Conservation (phyloP, 2,329 filamentous ascomycete species). For the Phialemoniopsis sp. region DNA sequence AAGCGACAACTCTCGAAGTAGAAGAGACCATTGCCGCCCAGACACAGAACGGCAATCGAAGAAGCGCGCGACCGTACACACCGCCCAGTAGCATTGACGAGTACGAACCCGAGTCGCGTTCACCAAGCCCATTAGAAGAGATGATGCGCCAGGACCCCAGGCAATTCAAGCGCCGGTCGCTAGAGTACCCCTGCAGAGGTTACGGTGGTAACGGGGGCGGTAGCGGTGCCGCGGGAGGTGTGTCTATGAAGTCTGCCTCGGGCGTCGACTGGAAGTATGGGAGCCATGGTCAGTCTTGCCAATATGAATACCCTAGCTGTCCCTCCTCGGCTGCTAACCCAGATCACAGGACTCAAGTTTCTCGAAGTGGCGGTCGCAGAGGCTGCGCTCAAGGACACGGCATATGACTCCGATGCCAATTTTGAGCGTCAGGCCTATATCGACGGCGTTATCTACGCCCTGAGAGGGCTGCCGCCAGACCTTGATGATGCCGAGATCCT, state of each 20-base stretch:
- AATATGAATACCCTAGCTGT: no score
- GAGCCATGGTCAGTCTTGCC: slow-evolving; percentile 10
- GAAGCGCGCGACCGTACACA: slow-evolving; percentile 3
- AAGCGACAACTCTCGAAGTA: slow-evolving; percentile 4
- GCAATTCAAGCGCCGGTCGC: no score
- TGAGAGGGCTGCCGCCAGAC: slow-evolving; percentile 57
- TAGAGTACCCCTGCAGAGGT: no score
- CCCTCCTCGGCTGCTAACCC: no score
- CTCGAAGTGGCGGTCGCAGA: not conserved
- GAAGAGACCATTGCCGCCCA: slow-evolving; percentile 4
- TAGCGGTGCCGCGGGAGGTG: not conserved
- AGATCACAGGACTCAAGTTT: not conserved
- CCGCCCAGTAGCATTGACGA: slow-evolving; percentile 3
- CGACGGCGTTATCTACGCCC: slow-evolving; percentile 58
- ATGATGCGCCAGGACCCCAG: no score
- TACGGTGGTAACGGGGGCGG: no score
- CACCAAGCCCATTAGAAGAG: no score
- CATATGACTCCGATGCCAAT: slow-evolving; percentile 7
- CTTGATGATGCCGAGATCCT: slow-evolving; percentile 50
- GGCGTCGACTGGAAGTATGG: slow-evolving; percentile 14
- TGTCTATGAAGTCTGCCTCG: not conserved
- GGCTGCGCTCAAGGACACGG: not conserved
- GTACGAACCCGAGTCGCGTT: not conserved
- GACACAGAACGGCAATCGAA: slow-evolving; percentile 1
- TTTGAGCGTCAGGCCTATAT: slow-evolving; percentile 61